Conservation (phyloP, 768 basidiomycete genomes). For the Dioszegia crocea region DNA sequence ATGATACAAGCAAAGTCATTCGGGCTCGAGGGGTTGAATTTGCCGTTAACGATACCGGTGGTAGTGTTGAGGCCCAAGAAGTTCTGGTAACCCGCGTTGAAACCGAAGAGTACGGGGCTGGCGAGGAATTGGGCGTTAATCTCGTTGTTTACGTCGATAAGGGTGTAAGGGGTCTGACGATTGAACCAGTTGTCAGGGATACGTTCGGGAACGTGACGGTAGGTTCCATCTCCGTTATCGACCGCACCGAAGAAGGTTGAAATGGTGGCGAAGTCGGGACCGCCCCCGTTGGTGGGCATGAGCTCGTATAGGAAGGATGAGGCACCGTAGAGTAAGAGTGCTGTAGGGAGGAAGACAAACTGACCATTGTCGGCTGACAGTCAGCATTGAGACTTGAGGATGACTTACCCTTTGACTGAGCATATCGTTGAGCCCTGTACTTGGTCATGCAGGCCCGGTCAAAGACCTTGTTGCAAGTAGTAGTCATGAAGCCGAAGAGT, state of each 20-base stretch:
- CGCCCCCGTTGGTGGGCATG: constrained; percentile 16
- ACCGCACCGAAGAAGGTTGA: constrained; percentile 18
- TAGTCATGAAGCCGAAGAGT: constrained; percentile 4
- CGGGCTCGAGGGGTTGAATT: neutral
- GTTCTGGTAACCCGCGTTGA: constrained; percentile 8
- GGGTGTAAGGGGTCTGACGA: constrained; percentile 11
- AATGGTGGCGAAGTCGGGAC: constrained; percentile 18
- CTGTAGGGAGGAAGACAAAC: constrained; percentile 7
- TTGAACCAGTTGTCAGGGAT: constrained; percentile 20
- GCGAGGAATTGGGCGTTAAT: constrained; percentile 16
- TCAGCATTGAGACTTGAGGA: neutral
- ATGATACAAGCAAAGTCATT: constrained; percentile 7
- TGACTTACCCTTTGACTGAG: constrained; percentile 3
- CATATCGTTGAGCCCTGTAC: constrained; percentile 2
- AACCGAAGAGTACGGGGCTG: constrained; percentile 11
- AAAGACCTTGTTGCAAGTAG: constrained; percentile 2
- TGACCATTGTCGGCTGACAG: constrained; percentile 5
- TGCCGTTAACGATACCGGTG: constrained; percentile 4
- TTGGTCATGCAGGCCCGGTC: constrained; percentile 1
- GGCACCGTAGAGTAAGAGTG: constrained; percentile 7
- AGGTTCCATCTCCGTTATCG: constrained; percentile 12
- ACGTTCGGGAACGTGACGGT: constrained; percentile 16
- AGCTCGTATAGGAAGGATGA: constrained; percentile 11
- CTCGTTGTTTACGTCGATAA: constrained; percentile 11
- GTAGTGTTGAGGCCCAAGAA: constrained; percentile 5